These are phyloP conservation scores for Colletotrichum acutatum DNA, from an alignment of 2,329 filamentous ascomycete species.

Conservation along the genomic window DNA sequence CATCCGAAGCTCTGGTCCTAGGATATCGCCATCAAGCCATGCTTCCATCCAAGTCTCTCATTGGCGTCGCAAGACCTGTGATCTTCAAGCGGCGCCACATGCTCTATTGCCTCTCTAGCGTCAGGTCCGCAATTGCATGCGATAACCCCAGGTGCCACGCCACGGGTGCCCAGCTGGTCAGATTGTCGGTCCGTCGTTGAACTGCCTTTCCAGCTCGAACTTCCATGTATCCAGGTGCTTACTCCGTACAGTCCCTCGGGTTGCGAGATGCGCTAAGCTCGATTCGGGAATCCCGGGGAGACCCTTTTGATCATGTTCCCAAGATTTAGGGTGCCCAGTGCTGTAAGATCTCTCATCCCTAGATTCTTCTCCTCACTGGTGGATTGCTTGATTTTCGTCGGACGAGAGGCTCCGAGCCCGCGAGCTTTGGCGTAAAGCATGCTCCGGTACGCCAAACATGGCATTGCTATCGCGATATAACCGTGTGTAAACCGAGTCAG, in stretches of 20 bases:
- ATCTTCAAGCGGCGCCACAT: slow-evolving; percentile 19
- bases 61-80: slow-evolving; percentile 3
- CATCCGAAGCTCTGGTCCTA: not conserved
- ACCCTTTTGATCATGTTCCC: slow-evolving; percentile 24
- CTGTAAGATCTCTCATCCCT: slow-evolving; percentile 24
- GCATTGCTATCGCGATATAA: not conserved
- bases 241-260: slow-evolving; percentile 7
- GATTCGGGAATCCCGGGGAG: slow-evolving; percentile 27
- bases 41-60: not conserved
- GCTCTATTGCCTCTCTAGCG: slow-evolving; percentile 1
- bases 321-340: slow-evolving; percentile 22
- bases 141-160: not conserved
- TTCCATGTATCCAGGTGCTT: slow-evolving; percentile 18
- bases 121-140: slow-evolving; percentile 1
- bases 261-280: slow-evolving; percentile 22
- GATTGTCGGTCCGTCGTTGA: not conserved
- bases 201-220: slow-evolving; percentile 19
- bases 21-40: slow-evolving; percentile 17
- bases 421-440: not conserved
- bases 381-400: slow-evolving; percentile 12
- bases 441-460: not conserved
- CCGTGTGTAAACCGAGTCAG: slow-evolving; percentile 2
- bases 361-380: not conserved
- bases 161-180: not conserved
- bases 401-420: slow-evolving; percentile 9